Base-by-base conservation (phyloP, 2,329 filamentous ascomycete species). In the Arthrobotrys sinensis region DNA sequence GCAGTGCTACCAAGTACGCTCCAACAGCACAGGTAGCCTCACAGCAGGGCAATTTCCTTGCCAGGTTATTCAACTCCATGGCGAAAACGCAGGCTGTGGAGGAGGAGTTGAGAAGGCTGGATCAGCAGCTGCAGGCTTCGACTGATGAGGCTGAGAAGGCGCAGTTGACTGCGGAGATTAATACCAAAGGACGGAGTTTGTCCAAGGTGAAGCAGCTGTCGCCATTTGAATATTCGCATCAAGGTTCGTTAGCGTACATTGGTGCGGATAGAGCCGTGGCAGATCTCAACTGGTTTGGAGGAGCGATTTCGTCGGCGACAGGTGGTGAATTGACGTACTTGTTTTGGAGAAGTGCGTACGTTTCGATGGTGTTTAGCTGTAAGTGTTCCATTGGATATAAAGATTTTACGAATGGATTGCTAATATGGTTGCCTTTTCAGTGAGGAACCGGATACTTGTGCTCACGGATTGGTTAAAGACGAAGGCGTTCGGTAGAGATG, bases 351-450 rank as follows among this genome's bases (percentile, higher is more conserved):
- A 96, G 93, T 84, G 96, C 95, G 69, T 99, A 99, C 86, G 88
- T 99, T 85, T 97, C 93, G 88, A 99, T 99, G 96, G 97, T 95
- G 90, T 99, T 99, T 86, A 98, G 94, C 90, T 94, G 93, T 96
- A 89, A 91, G 93, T 92, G 34, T 48, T 38, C 16, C 66, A 14
- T 38, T 40, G 21, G n/a, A 32, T 63, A 24, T 53, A 53, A 16
- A 10, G 45, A 21, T 2, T 28, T 28, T 4, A 7, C 19, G 53
- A 32, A 24, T 16, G 12, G 12, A 45, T 65, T 11, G 71, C 19
- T 55, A 38, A 76, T 64, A 57, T 46, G 14, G 48, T 71, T 34
- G 48, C 83, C 75, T 84, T 80, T 36, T 50, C 8, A 45, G 93
- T 93, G 80, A 93, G 96, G 82, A 99, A 99, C 88, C 91, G 96